These are phyloP conservation scores for Amanita rimosa DNA, from an alignment of 768 basidiomycete genomes.

Conservation along the genomic window DNA sequence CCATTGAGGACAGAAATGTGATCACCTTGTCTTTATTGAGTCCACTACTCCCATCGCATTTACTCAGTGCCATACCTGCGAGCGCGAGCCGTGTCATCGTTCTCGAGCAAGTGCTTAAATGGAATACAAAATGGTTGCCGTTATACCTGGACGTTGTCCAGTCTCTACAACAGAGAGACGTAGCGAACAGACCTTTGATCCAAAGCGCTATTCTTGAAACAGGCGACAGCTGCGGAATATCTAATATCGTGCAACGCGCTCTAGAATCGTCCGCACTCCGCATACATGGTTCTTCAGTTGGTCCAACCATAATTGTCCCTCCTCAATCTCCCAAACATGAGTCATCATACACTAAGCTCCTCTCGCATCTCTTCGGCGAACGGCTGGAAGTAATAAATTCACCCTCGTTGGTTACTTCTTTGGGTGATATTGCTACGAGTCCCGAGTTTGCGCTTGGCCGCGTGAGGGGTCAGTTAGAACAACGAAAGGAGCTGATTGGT, in stretches of 20 bases:
- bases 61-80: slow-evolving; percentile 49
- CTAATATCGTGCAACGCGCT: slow-evolving; percentile 24
- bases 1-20: slow-evolving; percentile 34
- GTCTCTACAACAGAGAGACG: slow-evolving; percentile 51
- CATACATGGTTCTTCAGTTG: slow-evolving; percentile 15
- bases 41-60: slow-evolving; percentile 52
- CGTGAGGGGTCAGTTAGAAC: slow-evolving; percentile 71
- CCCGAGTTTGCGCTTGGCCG: slow-evolving; percentile 94
- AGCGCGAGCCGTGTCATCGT: slow-evolving; percentile 63
- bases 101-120: slow-evolving; percentile 68
- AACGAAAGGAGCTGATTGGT: slow-evolving; percentile 54
- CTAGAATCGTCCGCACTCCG: slow-evolving; percentile 35
- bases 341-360: slow-evolving; percentile 81
- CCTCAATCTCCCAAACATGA: slow-evolving; percentile 87
- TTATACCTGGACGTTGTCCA: slow-evolving; percentile 74
- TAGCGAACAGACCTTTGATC: slow-evolving; percentile 38
- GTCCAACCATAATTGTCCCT: slow-evolving; percentile 8
- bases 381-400: slow-evolving; percentile 81
- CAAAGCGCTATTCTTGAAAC: slow-evolving; percentile 53
- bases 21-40: slow-evolving; percentile 56
- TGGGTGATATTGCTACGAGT: slow-evolving; percentile 72
- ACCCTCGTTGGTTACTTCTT: slow-evolving; percentile 55
- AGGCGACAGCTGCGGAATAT: slow-evolving; percentile 19
- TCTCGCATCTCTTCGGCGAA: slow-evolving; percentile 68
- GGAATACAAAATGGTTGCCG: slow-evolving; percentile 81